Evolutionary conservation across 108 stramenopile genomes (phyloP).

Genomic region (Skeletonema tropicum): DNA sequence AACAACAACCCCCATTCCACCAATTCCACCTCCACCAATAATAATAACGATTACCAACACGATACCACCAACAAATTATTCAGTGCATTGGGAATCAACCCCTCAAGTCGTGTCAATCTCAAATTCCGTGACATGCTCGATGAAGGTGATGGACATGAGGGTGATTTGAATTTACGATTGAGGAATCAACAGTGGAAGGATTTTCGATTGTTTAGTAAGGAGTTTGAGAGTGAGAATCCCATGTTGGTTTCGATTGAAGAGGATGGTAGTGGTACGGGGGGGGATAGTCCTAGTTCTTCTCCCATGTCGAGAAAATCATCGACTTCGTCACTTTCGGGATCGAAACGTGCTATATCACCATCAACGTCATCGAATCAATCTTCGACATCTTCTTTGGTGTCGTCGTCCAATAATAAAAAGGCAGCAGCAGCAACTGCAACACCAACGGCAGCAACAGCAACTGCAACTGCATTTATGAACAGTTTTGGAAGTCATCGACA

Average conservation of each 20-base stretch:
- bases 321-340: background rate
- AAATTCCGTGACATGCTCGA: conserved; percentile 43
- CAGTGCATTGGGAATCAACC: no score
- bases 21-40: no score
- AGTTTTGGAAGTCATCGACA: conserved; percentile 1
- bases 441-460: no score
- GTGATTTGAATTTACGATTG: conserved; percentile 27
- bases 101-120: conserved; percentile 9
- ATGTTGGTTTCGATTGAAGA: background rate
- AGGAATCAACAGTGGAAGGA: conserved; percentile 47
- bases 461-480: background rate
- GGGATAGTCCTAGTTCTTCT: background rate
- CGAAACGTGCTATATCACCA: conserved; percentile 1
- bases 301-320: background rate
- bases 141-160: conserved; percentile 41
- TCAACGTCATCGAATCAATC: background rate
- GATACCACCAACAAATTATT: conserved; percentile 1
- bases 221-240: conserved; percentile 10
- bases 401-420: no score
- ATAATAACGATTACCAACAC: no score
- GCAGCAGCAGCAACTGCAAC: background rate
- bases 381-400: background rate
- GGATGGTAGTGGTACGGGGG: background rate
- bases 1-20: no score
- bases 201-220: conserved; percentile 13